phyloP scores from a whole-genome alignment of 2,329 filamentous ascomycete species.

The Hypomyces rosellus region DNA sequence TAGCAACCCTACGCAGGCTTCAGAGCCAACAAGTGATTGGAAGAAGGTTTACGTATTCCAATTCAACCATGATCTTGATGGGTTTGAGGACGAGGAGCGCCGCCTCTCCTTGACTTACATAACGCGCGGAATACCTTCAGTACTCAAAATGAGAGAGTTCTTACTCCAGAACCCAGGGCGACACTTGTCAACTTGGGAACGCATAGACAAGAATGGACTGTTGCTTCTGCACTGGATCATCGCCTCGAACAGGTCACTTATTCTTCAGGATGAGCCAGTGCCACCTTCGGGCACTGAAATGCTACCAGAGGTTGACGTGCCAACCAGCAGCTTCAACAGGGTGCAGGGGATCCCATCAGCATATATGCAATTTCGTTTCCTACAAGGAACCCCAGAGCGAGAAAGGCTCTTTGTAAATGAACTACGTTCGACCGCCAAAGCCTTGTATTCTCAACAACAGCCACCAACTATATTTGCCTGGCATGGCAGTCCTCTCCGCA shows the following conservation, averaged over 20 bases:
- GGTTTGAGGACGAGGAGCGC: constrained; percentile 10
- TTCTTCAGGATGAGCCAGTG: constrained; percentile 60
- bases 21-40: constrained; percentile 10
- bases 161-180: constrained; percentile 34
- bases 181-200: constrained; percentile 39
- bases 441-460: constrained; percentile 20
- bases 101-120: constrained; percentile 34
- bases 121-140: constrained; percentile 54
- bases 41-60: constrained; percentile 18
- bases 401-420: constrained; percentile 67
- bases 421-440: constrained; percentile 38
- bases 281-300: constrained; percentile 17
- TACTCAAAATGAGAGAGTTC: constrained; percentile 50
- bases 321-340: constrained; percentile 34
- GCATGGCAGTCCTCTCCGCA: constrained; percentile 70
- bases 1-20: not conserved
- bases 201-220: constrained; percentile 59
- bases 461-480: constrained; percentile 76
- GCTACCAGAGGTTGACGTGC: not conserved
- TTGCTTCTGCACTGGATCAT: constrained; percentile 79
- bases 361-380: constrained; percentile 80
- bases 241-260: constrained; percentile 81
- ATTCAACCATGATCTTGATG: constrained; percentile 20
- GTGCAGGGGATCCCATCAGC: constrained; percentile 53
- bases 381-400: constrained; percentile 83